Conservation (phyloP, 2,329 filamentous ascomycete genomes). For the Pseudocercospora musae region DNA sequence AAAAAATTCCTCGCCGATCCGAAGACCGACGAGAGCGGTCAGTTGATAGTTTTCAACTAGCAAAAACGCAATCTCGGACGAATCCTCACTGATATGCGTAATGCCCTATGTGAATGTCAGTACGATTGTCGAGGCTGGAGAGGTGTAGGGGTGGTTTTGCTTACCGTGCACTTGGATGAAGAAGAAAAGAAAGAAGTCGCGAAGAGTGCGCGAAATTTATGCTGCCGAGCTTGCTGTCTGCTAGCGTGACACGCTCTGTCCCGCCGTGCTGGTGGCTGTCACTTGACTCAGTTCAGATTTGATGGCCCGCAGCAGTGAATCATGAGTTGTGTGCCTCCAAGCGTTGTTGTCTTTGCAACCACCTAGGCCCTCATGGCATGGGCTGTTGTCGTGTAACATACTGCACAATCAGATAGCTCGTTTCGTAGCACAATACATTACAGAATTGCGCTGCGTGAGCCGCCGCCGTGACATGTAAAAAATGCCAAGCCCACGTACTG, state of each 20-base stretch:
- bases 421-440: no score
- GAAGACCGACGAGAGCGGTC: constrained; percentile 71
- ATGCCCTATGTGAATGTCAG: constrained; percentile 51
- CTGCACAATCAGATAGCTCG: no score
- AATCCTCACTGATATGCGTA: constrained; percentile 83
- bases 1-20: constrained; percentile 79
- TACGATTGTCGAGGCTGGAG: background rate
- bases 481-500: background rate
- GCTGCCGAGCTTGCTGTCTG: background rate
- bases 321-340: background rate
- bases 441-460: no score
- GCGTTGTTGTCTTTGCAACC: no score
- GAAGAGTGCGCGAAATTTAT: background rate
- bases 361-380: no score
- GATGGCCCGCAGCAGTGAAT: background rate
- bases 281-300: background rate
- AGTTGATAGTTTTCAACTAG: constrained; percentile 83
- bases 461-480: no score
- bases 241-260: background rate
- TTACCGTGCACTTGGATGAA: constrained; percentile 48
- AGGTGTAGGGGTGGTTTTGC: background rate
- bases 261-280: background rate
- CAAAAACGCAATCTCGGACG: constrained; percentile 84
- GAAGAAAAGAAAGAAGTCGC: constrained; percentile 16
- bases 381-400: no score